Evolutionary conservation across 495 filamentous ascomycete genomes (phyloP).

Genomic region (Lichenothelia convexa): DNA sequence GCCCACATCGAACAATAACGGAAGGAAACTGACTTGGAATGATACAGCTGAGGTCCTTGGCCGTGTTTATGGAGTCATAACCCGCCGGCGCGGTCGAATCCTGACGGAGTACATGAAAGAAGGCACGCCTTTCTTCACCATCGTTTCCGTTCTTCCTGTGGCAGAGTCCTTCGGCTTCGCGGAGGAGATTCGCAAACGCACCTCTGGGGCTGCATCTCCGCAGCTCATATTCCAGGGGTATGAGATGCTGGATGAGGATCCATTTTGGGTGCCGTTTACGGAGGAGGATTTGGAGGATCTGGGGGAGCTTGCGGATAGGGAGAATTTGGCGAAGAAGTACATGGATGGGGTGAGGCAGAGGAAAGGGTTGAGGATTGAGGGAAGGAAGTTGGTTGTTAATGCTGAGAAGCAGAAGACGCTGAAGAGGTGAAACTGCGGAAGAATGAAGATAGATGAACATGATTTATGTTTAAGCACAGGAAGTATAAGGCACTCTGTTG

Average conservation of each 20-base stretch:
- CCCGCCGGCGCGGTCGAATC: slow-evolving; percentile 74
- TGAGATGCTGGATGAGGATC: slow-evolving; percentile 79
- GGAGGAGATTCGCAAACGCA: slow-evolving; percentile 89
- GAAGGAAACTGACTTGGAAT: slow-evolving; percentile 3
- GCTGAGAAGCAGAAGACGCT: slow-evolving; percentile 98
- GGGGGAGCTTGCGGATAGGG: slow-evolving; percentile 75
- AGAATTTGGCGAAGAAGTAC: slow-evolving; percentile 92
- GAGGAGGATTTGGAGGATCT: slow-evolving; percentile 95
- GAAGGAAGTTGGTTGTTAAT: slow-evolving; percentile 59
- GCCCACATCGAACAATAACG: not conserved
- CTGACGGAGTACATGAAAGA: slow-evolving; percentile 82
- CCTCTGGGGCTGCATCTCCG: slow-evolving; percentile 73
- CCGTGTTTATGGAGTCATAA: slow-evolving; percentile 83
- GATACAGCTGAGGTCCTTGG: slow-evolving; percentile 73
- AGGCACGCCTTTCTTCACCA: slow-evolving; percentile 90
- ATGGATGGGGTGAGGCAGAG: slow-evolving; percentile 71
- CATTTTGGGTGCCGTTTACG: slow-evolving; percentile 92
- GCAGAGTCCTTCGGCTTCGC: slow-evolving; percentile 91
- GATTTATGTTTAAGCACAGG: too few relatives aligned
- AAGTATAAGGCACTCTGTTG: too few relatives aligned
- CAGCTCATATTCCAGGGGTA: slow-evolving; percentile 88
- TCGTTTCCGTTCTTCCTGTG: slow-evolving; percentile 68
- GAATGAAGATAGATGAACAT: too few relatives aligned
- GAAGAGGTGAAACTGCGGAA: slow-evolving; percentile 73
- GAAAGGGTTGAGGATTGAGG: slow-evolving; percentile 76